Evolutionary conservation across 345 rosid genomes (phyloP), one percentile per base, ranked within the genome.

Genomic region (rapeseed (Brassica napus)): DNA sequence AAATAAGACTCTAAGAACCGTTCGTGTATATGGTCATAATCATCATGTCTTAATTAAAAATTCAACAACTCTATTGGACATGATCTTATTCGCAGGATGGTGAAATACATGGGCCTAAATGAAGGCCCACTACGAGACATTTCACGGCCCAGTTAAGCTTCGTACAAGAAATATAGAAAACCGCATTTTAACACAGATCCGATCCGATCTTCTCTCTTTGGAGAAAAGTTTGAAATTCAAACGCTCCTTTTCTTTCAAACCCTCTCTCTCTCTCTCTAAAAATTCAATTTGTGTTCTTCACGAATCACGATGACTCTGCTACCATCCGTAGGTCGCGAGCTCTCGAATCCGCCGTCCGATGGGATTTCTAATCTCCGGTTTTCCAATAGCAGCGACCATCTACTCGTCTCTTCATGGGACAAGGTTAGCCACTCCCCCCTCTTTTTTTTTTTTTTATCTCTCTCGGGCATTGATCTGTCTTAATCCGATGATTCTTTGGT

Each of bases 321-420:
- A 47, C 90, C 87, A 77, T 77, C 85, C 44, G 81, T 92, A 44
- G 94, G 94, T 34, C 88, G 94, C 32, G 97, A 94, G 88, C 92
- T 94, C 65, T 82, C 86, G 11, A 88, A 85, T 60, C 98, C 98
- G 7, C 98, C 98, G 0, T 71, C 88, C 16, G 98, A 94, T 82
- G 98, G 97, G 71, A 91, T 94, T 84, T 91, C 98, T 11, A 94
- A 92, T 84, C 94, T 94, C 26, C 92, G 96, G 6, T 94, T 91
- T 86, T 94, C 98, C 54, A 94, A 94, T 77, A 93, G 87, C 86
- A 92, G 94, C 84, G 98, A 94, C 77, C 89, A 90, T 84, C 86
- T 94, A 30, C 97, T 94, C 73, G 98, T 94, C 58, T 94, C 98
- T 60, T 94, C 98, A 0, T 94, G 98, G 98, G 98, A 94, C 82